phyloP scores from a whole-genome alignment of 495 filamentous ascomycete species.

The Margaritispora aquatica region DNA sequence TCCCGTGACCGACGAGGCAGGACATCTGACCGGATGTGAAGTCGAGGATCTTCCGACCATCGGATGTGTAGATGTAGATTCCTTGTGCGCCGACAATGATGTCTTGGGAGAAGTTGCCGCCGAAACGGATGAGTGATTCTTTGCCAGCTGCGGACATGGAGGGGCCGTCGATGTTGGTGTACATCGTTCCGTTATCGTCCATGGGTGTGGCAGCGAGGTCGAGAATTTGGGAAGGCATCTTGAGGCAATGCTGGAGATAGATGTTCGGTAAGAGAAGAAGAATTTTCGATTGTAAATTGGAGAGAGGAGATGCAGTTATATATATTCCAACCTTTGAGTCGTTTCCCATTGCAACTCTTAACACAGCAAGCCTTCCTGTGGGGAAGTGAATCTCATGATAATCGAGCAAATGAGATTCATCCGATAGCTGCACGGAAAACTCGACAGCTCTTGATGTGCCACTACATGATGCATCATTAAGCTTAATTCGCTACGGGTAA shows the following conservation, averaged over 20 bases:
- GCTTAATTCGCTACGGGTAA: not conserved
- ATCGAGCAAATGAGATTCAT: not conserved
- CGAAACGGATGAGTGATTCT: slow-evolving; percentile 8
- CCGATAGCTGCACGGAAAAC: not conserved
- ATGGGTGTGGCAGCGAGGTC: not conserved
- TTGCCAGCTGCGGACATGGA: not conserved
- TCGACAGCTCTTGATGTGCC: not conserved
- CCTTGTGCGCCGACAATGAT: slow-evolving; percentile 11
- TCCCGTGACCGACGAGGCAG: slow-evolving; percentile 41
- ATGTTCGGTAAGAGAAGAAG: not conserved
- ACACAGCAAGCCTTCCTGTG: no score
- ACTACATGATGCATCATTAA: no score
- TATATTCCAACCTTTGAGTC: no score
- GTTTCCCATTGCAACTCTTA: no score
- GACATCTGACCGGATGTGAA: slow-evolving; percentile 50
- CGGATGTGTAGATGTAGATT: slow-evolving; percentile 31
- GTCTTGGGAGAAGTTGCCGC: slow-evolving; percentile 8
- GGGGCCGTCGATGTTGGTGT: slow-evolving; percentile 2
- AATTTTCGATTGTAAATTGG: not conserved
- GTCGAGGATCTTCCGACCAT: slow-evolving; percentile 58
- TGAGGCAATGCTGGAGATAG: not conserved
- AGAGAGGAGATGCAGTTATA: no score
- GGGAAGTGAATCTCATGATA: not conserved
- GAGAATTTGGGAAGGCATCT: not conserved
- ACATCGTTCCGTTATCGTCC: not conserved